Percentiles rank a stretch among this genome's conserved stretches.
These are phyloP conservation scores for Ceratopteris richardii DNA, from an alignment of 75 land plant genomes.

Conservation along the genomic window DNA sequence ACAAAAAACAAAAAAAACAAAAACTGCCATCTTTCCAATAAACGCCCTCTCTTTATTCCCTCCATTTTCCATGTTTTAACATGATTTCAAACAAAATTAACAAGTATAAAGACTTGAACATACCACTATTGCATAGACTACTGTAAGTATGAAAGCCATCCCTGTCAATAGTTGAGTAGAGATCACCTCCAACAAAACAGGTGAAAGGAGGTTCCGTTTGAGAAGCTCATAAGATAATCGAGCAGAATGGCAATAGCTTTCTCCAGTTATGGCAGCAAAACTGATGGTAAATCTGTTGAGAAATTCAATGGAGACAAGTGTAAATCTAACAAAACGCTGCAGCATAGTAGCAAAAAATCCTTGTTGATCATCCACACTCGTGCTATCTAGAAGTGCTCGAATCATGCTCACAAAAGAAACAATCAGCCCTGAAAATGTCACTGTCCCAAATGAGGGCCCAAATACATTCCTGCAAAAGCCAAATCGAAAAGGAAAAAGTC, in stretches of 20 bases:
- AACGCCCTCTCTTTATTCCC: no score
- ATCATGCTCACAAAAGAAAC: conserved; percentile 54
- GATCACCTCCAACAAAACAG: conserved; percentile 88
- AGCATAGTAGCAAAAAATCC: conserved; percentile 44
- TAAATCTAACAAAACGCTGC: conserved; percentile 55
- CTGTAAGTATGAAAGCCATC: conserved; percentile 60
- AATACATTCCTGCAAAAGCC: conserved; percentile 81
- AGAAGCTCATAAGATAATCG: conserved; percentile 88
- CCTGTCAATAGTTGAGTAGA: conserved; percentile 66
- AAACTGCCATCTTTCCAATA: no score
- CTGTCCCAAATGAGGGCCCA: conserved; percentile 92
- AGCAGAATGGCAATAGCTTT: conserved; percentile 82
- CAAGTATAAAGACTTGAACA: conserved; percentile 21
- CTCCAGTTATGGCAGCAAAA: conserved; percentile 96
- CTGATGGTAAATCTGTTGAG: conserved; percentile 89
- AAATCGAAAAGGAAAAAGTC: no score
- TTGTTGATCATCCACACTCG: conserved; percentile 30
- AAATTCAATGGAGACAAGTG: conserved; percentile 66
- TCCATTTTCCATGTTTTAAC: no score
- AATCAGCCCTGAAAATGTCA: conserved; percentile 81
- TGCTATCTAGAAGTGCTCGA: conserved; percentile 56
- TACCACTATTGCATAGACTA: conserved; percentile 74
- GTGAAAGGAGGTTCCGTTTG: conserved; percentile 83
- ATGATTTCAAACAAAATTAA: no score
- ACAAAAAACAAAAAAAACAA: no score